phyloP scores from a whole-genome alignment of 768 basidiomycete species.

The Lentinula boryana region DNA sequence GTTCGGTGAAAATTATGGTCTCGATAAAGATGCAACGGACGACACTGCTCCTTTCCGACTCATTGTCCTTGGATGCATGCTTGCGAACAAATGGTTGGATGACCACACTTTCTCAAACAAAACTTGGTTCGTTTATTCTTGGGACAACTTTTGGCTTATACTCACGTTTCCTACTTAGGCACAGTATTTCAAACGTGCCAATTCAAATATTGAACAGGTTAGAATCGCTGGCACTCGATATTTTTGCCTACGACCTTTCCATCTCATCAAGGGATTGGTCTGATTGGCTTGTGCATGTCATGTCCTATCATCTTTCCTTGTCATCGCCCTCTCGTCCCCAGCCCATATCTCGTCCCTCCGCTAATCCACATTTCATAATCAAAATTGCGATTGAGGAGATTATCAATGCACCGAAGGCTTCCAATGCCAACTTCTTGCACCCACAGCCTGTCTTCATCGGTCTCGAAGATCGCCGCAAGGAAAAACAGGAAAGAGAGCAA shows the following conservation, averaged over 20 bases:
- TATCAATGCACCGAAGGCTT: slow-evolving; percentile 39
- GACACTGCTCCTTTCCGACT: slow-evolving; percentile 65
- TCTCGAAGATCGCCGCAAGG: slow-evolving; percentile 56
- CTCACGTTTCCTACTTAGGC: slow-evolving; percentile 37
- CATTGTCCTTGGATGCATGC: slow-evolving; percentile 75
- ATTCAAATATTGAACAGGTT: slow-evolving; percentile 64
- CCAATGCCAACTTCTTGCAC: slow-evolving; percentile 21
- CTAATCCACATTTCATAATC: slow-evolving; percentile 64
- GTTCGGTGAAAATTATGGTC: slow-evolving; percentile 41
- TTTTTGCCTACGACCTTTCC: slow-evolving; percentile 66
- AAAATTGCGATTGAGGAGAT: slow-evolving; percentile 68
- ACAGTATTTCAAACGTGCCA: slow-evolving; percentile 74
- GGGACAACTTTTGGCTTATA: slow-evolving; percentile 7
- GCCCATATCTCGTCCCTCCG: slow-evolving; percentile 73
- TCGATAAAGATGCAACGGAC: slow-evolving; percentile 46
- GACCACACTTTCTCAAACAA: slow-evolving; percentile 89
- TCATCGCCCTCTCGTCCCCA: slow-evolving; percentile 57
- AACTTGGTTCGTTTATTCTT: slow-evolving; percentile 56
- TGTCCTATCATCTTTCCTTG: slow-evolving; percentile 59
- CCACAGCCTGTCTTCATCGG: slow-evolving; percentile 70
- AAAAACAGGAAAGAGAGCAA: slow-evolving; percentile 41
- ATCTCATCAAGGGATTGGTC: slow-evolving; percentile 61
- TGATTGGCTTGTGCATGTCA: slow-evolving; percentile 62
- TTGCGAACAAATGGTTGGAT: slow-evolving; percentile 85
- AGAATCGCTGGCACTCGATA: slow-evolving; percentile 65